Evolutionary conservation across 2,329 filamentous ascomycete genomes (phyloP).

Genomic region (Botrytis squamosa): DNA sequence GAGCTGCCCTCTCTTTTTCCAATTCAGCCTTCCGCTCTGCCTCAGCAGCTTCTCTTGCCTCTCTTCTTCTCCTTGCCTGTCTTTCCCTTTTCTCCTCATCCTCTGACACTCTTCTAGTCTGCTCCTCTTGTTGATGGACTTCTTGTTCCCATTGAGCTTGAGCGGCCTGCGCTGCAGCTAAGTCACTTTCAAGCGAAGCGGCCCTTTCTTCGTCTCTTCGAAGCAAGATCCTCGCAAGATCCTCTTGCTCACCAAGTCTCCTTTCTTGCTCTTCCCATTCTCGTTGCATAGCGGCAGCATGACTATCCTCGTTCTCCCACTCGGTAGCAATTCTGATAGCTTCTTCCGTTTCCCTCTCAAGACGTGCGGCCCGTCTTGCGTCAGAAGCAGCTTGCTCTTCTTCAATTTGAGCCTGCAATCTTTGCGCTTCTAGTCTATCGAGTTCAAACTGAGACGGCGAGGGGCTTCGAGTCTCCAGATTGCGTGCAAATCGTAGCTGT

Average conservation of each 20-base stretch:
- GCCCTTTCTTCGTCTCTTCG: constrained; percentile 13
- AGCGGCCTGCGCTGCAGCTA: constrained; percentile 19
- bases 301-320: constrained; percentile 19
- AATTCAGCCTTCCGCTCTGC: constrained; percentile 5
- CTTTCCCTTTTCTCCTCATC: background rate
- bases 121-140: background rate
- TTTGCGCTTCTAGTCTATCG: constrained; percentile 19
- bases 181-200: background rate
- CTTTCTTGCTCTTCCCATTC: constrained; percentile 18
- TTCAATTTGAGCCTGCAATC: constrained; percentile 18
- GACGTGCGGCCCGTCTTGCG: background rate
- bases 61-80: constrained; percentile 3
- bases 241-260: constrained; percentile 8
- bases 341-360: constrained; percentile 16
- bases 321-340: constrained; percentile 18
- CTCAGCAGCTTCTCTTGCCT: background rate
- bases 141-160: constrained; percentile 20
- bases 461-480: background rate
- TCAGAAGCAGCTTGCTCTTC: constrained; percentile 13
- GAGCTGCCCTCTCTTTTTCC: constrained; percentile 2
- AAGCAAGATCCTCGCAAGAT: constrained; percentile 2
- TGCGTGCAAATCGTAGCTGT: constrained; percentile 14
- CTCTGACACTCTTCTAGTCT: background rate
- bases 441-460: constrained; percentile 12
- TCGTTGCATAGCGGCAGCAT: background rate